Conservation (phyloP, 768 basidiomycete species). For the Tulasnella sp. region DNA sequence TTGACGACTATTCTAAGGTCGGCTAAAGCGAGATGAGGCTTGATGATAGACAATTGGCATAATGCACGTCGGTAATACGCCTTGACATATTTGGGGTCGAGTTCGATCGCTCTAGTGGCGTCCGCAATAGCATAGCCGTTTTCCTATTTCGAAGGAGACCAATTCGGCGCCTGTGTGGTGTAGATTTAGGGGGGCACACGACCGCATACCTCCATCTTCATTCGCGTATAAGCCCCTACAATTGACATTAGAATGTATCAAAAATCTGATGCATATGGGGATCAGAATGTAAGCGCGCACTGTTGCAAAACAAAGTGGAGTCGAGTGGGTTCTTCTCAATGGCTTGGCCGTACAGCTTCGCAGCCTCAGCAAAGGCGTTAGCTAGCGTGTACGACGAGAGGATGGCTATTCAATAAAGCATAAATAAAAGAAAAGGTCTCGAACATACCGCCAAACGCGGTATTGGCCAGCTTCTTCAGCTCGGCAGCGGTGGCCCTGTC, state of each 20-base stretch:
- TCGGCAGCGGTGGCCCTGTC: conserved; percentile 58
- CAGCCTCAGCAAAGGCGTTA: conserved; percentile 70
- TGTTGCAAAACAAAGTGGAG: conserved; percentile 87
- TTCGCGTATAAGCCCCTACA: conserved; percentile 65
- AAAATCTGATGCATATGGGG: not conserved
- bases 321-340: conserved; percentile 84
- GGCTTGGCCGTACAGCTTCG: conserved; percentile 71
- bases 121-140: conserved; percentile 87
- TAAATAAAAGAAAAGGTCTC: not conserved
- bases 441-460: conserved; percentile 64
- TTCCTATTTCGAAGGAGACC: conserved; percentile 45
- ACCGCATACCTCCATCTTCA: conserved; percentile 50
- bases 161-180: not conserved
- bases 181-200: not conserved
- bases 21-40: conserved; percentile 73
- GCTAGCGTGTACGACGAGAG: conserved; percentile 32
- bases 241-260: not conserved
- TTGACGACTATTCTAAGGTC: conserved; percentile 81
- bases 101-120: conserved; percentile 51
- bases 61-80: conserved; percentile 85
- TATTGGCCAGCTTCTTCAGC: conserved; percentile 82
- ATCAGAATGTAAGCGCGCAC: conserved; percentile 30
- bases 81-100: conserved; percentile 87
- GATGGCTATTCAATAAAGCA: not conserved
- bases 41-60: conserved; percentile 83